These are phyloP conservation scores for Alnus glutinosa DNA, from an alignment of 306 rosid species.

Conservation along the genomic window DNA sequence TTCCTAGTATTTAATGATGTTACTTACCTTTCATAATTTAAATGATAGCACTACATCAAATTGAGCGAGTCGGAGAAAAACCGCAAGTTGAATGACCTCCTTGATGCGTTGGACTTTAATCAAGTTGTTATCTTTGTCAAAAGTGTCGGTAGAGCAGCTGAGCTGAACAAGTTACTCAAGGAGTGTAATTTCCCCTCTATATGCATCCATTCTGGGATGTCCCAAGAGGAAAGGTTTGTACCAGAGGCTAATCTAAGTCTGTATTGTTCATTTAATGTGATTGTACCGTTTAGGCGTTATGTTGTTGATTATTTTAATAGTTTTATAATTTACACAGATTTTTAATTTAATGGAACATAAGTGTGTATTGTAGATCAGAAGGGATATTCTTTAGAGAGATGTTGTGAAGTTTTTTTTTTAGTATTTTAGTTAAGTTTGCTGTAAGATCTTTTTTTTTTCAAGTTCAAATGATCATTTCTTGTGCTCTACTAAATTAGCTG, in stretches of 20 bases:
- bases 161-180: conserved; percentile 88
- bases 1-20: background rate
- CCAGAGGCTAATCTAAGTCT: background rate
- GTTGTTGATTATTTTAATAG: too few species aligned
- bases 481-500: background rate
- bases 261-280: background rate
- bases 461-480: background rate
- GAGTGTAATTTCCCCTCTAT: conserved; percentile 99
- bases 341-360: too few species aligned
- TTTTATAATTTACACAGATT: too few species aligned
- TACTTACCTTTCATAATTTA: conserved; percentile 26
- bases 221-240: conserved; percentile 94
- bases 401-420: background rate
- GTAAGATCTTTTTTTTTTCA: background rate
- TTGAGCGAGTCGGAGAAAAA: conserved; percentile 91
- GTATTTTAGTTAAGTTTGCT: background rate
- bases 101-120: conserved; percentile 94
- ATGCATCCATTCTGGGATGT: conserved; percentile 98
- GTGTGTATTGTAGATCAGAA: too few species aligned
- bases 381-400: background rate
- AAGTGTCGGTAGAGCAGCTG: conserved; percentile 97
- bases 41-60: conserved; percentile 97
- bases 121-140: conserved; percentile 97
- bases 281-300: background rate
- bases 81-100: conserved; percentile 95